Conservation (phyloP, 805 yeast genomes). For the Metschnikowia orientalis region DNA sequence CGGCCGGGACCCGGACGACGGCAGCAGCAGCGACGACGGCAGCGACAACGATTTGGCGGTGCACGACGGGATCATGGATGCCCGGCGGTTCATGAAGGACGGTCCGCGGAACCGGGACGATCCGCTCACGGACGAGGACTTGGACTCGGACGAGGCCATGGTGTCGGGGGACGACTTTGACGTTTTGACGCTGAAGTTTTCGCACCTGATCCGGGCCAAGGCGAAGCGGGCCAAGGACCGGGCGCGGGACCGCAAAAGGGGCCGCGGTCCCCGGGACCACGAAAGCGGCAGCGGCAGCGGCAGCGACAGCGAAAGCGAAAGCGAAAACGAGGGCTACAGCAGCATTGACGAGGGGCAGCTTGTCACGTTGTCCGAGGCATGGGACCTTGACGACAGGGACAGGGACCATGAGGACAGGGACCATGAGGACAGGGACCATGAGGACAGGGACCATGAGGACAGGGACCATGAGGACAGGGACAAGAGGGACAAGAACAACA, state of each 20-base stretch:
- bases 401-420: conserved; percentile 11
- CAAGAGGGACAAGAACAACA: too few species aligned
- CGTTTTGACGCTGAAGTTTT: conserved; percentile 57
- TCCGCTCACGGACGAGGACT: conserved; percentile 55
- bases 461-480: conserved; percentile 6
- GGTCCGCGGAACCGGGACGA: conserved; percentile 19
- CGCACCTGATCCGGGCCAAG: conserved; percentile 64
- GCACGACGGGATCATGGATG: conserved; percentile 39
- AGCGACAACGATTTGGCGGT: conserved; percentile 23
- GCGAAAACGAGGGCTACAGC: conserved; percentile 53
- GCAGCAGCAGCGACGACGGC: conserved; percentile 19
- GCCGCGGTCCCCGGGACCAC: conserved; percentile 17
- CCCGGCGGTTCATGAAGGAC: conserved; percentile 30
- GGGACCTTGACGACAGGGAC: conserved; percentile 75
- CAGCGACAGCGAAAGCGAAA: conserved; percentile 13
- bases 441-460: background rate
- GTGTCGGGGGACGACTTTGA: conserved; percentile 76
- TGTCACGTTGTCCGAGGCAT: conserved; percentile 76
- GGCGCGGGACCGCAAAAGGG: conserved; percentile 23
- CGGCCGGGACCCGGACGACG: too few species aligned
- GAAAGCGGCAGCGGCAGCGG: background rate
- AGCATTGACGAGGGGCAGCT: conserved; percentile 75
- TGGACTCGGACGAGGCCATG: conserved; percentile 83
- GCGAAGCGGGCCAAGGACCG: conserved; percentile 29
- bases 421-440: background rate